Base-by-base conservation (phyloP, 192 early-diverging fungal species). In the Backusella parvicylindrica region DNA sequence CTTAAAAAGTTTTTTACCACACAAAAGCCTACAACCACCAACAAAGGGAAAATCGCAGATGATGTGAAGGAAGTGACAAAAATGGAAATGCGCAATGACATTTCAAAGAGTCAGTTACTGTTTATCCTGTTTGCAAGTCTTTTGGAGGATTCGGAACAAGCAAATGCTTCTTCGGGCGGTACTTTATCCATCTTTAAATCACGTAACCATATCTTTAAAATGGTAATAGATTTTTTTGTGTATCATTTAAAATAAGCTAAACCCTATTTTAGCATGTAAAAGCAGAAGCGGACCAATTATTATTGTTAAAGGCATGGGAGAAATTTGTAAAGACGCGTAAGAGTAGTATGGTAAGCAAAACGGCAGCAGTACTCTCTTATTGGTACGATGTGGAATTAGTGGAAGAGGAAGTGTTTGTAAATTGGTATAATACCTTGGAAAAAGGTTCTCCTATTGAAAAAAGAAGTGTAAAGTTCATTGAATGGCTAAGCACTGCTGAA, bases 51-150 rank as follows among this genome's bases (percentile, higher is more conserved):
- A 18, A 70, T 87, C 40, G 81, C 86, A 7, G 88, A 87, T 3
- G 87, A 91, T 77, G 84, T 92, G 53, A 95, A 95, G 74, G 92
- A 96, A 74, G 88, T 95, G 38, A 96, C 93, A 4, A 90, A 92
- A 15, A 70, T 94, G 8, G 95, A 96, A 82, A 95, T 95, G 85
- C 90, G 92, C 47, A 89, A 96, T 79, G 91, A 90, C 73, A 80
- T 96, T 72, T 84, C 86, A 68, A 96, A 96, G 84, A 88, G 86
- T 64, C 92, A 95, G 79, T 76, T 96, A 32, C 88, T 94, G 38
- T 85, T 84, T 68, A 83, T 93, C 6, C 79, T 94, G 35, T 75
- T 95, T 21, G 78, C 86, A 0, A 86, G 87, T 23, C 77, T 95
- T 69, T 85, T 92, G 33, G 83, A 87, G 5, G 89, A 91, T 67